Conservation (phyloP, 1,284 basidiomycete genomes). For the Sutorius eximius region DNA sequence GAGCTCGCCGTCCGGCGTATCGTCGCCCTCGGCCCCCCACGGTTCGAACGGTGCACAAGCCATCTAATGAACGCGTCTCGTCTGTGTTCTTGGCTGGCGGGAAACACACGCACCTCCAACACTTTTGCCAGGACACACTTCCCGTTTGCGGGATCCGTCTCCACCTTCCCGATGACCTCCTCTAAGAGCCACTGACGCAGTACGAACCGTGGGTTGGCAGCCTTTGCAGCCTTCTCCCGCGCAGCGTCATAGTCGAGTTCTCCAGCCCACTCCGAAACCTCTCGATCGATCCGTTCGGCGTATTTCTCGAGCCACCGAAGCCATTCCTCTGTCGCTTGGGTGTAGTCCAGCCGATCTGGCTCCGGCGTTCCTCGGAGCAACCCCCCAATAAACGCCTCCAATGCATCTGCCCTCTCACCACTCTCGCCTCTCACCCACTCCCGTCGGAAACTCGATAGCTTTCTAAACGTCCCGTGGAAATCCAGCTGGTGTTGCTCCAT, state of each 20-base stretch:
- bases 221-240: conserved; percentile 46
- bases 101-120: conserved; percentile 55
- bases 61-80: conserved; percentile 53
- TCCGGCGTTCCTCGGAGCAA: conserved; percentile 53
- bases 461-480: conserved; percentile 81
- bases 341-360: conserved; percentile 42
- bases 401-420: conserved; percentile 24
- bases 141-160: conserved; percentile 58
- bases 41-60: conserved; percentile 74
- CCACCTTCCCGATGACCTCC: conserved; percentile 73
- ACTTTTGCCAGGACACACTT: conserved; percentile 71
- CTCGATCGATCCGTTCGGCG: conserved; percentile 57
- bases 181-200: conserved; percentile 92
- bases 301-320: conserved; percentile 70
- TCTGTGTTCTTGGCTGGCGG: neutral
- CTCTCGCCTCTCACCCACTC: conserved; percentile 35
- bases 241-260: conserved; percentile 41
- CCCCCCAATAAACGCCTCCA: conserved; percentile 48
- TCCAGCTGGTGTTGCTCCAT: conserved; percentile 75
- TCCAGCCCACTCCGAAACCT: conserved; percentile 43
- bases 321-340: conserved; percentile 51
- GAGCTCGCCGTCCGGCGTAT: conserved; percentile 42
- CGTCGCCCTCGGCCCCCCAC: conserved; percentile 71
- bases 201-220: conserved; percentile 84
- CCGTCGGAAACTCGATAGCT: conserved; percentile 64